Evolutionary conservation across 164 flowering plant species (phyloP).

Genomic region (Akebia trifoliata): DNA sequence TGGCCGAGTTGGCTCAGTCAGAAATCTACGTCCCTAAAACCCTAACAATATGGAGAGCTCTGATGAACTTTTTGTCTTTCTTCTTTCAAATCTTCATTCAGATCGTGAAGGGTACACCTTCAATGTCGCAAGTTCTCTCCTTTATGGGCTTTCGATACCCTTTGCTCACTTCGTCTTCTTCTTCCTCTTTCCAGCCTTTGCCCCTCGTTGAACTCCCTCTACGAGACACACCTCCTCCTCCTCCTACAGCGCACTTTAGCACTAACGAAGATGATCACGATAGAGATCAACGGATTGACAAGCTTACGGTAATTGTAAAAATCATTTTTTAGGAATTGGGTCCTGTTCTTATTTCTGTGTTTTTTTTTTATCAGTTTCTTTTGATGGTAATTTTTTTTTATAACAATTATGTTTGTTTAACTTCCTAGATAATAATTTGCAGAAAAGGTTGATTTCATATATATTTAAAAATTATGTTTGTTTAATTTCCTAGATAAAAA

Average conservation of each 20-base stretch:
- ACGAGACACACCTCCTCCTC: constrained; percentile 11
- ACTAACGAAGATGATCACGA: constrained; percentile 12
- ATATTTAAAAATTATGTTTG: no score
- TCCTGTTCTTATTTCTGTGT: neutral
- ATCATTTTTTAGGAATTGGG: neutral
- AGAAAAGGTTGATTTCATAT: no score
- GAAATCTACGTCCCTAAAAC: constrained; percentile 39
- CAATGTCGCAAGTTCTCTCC: constrained; percentile 32
- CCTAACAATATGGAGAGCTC: constrained; percentile 50
- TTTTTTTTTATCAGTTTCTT: neutral
- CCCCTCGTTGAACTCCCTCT: constrained; percentile 48
- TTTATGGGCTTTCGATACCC: constrained; percentile 32
- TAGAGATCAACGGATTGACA: constrained; percentile 19
- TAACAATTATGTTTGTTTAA: no score
- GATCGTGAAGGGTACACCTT: constrained; percentile 38
- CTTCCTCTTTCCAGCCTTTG: constrained; percentile 49
- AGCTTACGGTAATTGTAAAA: constrained; percentile 36
- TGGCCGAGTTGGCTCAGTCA: constrained; percentile 55
- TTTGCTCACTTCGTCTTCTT: constrained; percentile 19
- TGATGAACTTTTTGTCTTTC: constrained; percentile 65
- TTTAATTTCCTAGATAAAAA: no score
- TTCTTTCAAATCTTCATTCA: constrained; percentile 70
- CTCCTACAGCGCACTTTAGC: constrained; percentile 1
- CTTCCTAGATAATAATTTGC: no score
- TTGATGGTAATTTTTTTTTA: neutral